Conservation (phyloP, 805 yeast species). For the Kodamaea kakaduensis region DNA sequence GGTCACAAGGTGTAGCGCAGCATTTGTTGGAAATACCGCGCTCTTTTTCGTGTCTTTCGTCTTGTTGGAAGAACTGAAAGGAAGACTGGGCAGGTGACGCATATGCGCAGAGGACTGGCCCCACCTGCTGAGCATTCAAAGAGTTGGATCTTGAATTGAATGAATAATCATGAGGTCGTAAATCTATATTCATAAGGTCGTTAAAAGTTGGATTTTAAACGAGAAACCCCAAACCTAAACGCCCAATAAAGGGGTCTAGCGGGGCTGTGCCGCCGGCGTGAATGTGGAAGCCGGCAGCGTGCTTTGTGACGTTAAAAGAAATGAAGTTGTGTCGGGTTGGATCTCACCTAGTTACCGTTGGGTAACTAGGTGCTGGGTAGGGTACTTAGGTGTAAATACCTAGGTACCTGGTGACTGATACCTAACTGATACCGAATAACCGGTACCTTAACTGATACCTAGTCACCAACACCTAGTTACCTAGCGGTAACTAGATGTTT, state of each 20-base stretch:
- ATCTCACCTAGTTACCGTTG: too few relatives aligned
- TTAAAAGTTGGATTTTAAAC: constrained; percentile 39
- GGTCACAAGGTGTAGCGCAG: constrained; percentile 10
- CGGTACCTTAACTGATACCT: too few relatives aligned
- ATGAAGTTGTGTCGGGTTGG: constrained; percentile 1
- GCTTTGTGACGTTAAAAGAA: constrained; percentile 11
- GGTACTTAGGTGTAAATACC: too few relatives aligned
- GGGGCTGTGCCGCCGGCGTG: constrained; percentile 6
- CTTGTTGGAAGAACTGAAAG: constrained; percentile 15
- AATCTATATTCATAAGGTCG: constrained; percentile 20
- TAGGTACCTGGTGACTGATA: too few relatives aligned
- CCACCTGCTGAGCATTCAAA: constrained; percentile 13
- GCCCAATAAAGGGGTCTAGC: constrained; percentile 10
- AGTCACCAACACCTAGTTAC: too few relatives aligned
- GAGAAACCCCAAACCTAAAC: constrained; percentile 10
- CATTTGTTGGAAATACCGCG: constrained; percentile 15
- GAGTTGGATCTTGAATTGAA: constrained; percentile 16
- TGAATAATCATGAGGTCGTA: constrained; percentile 14
- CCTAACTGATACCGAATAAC: too few relatives aligned
- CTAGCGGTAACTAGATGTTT: too few relatives aligned
- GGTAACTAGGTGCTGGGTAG: too few relatives aligned
- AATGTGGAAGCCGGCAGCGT: constrained; percentile 13
- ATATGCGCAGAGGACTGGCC: constrained; percentile 7
- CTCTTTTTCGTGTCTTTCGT: constrained; percentile 13
- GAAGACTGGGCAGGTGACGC: constrained; percentile 9